Conservation (phyloP, 169 alveolate species). For the Plasmodium billcollinsi region DNA sequence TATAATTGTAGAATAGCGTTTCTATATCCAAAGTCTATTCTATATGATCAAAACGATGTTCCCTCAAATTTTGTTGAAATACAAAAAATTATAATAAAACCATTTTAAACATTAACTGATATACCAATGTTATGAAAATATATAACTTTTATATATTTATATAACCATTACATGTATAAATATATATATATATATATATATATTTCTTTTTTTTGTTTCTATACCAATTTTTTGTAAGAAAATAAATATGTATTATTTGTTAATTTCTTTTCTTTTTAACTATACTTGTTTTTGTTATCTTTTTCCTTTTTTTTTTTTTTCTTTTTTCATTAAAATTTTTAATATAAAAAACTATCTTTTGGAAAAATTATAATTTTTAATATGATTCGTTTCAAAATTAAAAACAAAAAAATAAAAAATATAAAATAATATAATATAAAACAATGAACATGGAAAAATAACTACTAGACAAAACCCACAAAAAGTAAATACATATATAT, state of each 20-base stretch:
- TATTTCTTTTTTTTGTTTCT: slow-evolving; percentile 1
- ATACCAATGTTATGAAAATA: not conserved
- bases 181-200: not conserved
- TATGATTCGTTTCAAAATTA: too few species aligned
- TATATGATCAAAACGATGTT: slow-evolving; percentile 3
- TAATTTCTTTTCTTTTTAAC: too few species aligned
- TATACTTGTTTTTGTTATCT: too few species aligned
- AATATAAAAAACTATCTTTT: too few species aligned
- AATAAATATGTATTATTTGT: not conserved
- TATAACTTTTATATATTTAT: not conserved
- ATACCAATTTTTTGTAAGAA: not conserved
- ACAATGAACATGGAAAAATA: too few species aligned
- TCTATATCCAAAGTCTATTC: slow-evolving; percentile 13
- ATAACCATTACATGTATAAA: not conserved
- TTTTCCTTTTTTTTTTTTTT: too few species aligned
- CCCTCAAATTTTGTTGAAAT: slow-evolving; percentile 63
- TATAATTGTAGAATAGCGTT: slow-evolving; percentile 62
- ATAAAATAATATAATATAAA: too few species aligned
- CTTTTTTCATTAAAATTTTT: not conserved
- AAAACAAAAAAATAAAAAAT: too few species aligned
- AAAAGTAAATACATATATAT: too few species aligned
- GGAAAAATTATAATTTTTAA: too few species aligned
- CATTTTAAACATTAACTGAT: slow-evolving; percentile 5
- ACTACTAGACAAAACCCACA: too few species aligned
- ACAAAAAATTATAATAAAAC: slow-evolving; percentile 45